Evolutionary conservation across 768 basidiomycete genomes (phyloP), one percentile per base, ranked within the genome.

Genomic region (Lactarius akahatsu): DNA sequence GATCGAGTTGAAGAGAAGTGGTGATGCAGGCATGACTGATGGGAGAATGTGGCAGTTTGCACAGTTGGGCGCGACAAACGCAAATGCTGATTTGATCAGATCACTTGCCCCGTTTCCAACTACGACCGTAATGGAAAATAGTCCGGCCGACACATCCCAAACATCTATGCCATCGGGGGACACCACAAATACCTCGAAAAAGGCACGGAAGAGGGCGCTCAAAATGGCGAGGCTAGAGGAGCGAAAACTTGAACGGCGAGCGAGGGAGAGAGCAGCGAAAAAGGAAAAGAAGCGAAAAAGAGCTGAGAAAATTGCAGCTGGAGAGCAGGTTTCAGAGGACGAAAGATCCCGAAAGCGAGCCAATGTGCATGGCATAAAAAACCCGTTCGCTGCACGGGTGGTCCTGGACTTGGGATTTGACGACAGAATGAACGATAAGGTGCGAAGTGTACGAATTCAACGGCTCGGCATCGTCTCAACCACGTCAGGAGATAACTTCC

Each of bases 331-430:
- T 57, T 69, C 76, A 71, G 70, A 77, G 73, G 70, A 84, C 80
- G 80, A 79, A 76, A 73, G 72, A 55, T 72, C 76, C 30, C 69
- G 72, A 63, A 69, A 73, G 54, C 72, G 73, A 66, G 70, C 65
- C 72, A 76, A 70, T 41, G 13, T 18, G 26, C 66, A 61, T 64
- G 75, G 71, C 8, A 72, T 73, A 55, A 64, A 68, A 64, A 67
- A 63, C 41, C 67, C 73, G 63, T 73, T 77, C 65, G 81, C 84
- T 7, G 92, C 90, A 26, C 83, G 81, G 65, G 82, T 94, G 3
- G 85, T 93, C 40, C 76, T 98, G 23, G 97, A 99, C 78, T 81
- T 98, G 20, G 93, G 88, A 10, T 98, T 97, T 75, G 96, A 98
- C 74, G 85, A 95, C 54, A 80, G 88, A 77, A 98, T 98, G 96